Base-by-base conservation (phyloP, 2,329 filamentous ascomycete genomes). In the Neopestalotiopsis sp. region DNA sequence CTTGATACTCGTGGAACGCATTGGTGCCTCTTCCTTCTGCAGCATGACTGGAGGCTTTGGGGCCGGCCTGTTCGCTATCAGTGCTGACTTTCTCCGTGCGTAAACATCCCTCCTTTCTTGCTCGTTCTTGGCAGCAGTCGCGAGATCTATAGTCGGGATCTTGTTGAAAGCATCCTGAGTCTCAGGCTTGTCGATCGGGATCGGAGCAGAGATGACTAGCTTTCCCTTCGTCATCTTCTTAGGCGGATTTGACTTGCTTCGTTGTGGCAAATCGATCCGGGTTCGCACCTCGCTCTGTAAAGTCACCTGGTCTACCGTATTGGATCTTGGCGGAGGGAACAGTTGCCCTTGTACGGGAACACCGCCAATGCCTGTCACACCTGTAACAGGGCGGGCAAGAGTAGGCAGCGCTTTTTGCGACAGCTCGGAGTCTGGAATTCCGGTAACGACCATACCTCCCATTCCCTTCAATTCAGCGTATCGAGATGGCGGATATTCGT, bases 381-480 rank as follows among this genome's bases (percentile, higher is more conserved):
- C 80, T 14, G 77, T 77, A 13, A 77, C 74, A 6, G 83, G 80
- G 14, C 77, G 77, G 20, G 81, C 75, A 61, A 85, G 83, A 14
- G 71, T 73, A 3, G 83, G 82, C 24, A 85, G 72, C 13, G 72
- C 74, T n/a, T 69, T 69, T 45, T 57, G 69, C 28, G 13, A 68
- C 42, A 60, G n/a, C 20, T 69, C 24, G 78, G 75, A 4, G 75
- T 77, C 67, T 78, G 79, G 52, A 76, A 83, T 83, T 1, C 80
- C 78, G 1, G 78, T 77, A 28, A 81, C 78, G 1, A 80, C 77
- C 62, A 78, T 76, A 28, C 79, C 75, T 12, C 81, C 81, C n/a
- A 77, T 74, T 7, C 76, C 78, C 73, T 87, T 87, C 4, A 86
- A 68, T 62, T 86, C 84, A 66, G 87, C 84, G 68, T 84, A 87